Percentiles rank a stretch among this genome's conserved stretches.
Conservation (phyloP, 148 eudicot species). For the Hydrangea macrophylla region DNA sequence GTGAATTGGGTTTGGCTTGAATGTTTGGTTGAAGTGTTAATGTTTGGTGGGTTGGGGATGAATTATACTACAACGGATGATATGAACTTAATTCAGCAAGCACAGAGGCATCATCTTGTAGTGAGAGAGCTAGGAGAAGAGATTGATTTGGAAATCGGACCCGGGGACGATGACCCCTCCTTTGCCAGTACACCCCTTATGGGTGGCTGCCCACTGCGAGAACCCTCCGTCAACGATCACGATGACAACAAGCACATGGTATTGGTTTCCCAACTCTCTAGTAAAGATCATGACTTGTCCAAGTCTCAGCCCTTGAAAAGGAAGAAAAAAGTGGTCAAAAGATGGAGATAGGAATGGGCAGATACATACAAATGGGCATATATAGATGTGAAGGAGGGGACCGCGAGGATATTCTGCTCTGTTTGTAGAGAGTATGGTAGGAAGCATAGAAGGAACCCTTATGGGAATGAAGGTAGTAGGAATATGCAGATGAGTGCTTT, state of each 20-base stretch:
- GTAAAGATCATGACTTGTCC: conserved; percentile 75
- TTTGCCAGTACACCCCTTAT: conserved; percentile 63
- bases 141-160: conserved; percentile 92
- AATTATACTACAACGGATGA: conserved; percentile 91
- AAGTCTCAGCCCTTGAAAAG: conserved; percentile 70
- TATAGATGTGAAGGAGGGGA: conserved; percentile 91
- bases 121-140: conserved; percentile 89
- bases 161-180: conserved; percentile 77
- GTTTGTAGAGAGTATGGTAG: conserved; percentile 96
- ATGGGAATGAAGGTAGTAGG: conserved; percentile 99
- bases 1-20: conserved; percentile 21
- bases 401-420: conserved; percentile 92
- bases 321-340: conserved; percentile 95
- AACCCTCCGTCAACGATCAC: conserved; percentile 68
- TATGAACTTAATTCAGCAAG: conserved; percentile 82
- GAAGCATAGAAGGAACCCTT: conserved; percentile 93
- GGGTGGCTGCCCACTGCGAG: conserved; percentile 52
- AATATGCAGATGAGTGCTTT: conserved; percentile 99
- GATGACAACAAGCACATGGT: conserved; percentile 72
- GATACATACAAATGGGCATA: conserved; percentile 99
- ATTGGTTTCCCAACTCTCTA: conserved; percentile 50
- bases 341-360: conserved; percentile 99
- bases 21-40: conserved; percentile 89
- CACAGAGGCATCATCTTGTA: conserved; percentile 79
- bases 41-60: conserved; percentile 69